Evolutionary conservation across 2,329 filamentous ascomycete genomes (phyloP).

Genomic region (Aspergillus ochraceoroseus): DNA sequence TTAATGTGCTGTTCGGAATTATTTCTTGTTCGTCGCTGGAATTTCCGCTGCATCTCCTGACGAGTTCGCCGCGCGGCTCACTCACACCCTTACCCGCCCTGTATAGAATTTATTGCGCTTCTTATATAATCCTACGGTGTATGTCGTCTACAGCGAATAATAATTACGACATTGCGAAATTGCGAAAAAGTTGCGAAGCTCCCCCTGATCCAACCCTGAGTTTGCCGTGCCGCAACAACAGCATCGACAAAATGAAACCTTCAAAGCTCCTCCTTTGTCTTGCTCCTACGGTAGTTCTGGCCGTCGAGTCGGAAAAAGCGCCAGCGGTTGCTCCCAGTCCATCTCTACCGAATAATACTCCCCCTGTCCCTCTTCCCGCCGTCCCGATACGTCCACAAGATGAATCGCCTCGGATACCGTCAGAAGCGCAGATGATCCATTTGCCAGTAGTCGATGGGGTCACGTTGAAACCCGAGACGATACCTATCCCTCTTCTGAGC

Average conservation of each 20-base stretch:
- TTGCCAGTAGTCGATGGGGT: conserved; percentile 8
- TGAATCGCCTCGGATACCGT: not conserved
- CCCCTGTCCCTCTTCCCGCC: conserved; percentile 17
- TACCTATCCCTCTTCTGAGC: conserved; percentile 20
- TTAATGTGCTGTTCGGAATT: too few species aligned
- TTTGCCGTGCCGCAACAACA: too few species aligned
- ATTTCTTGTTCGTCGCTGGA: too few species aligned
- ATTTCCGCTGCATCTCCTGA: too few species aligned
- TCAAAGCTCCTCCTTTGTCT: conserved; percentile 18
- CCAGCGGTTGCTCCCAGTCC: conserved; percentile 25
- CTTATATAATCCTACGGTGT: too few species aligned
- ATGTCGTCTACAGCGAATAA: too few species aligned
- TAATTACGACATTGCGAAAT: too few species aligned
- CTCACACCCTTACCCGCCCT: too few species aligned
- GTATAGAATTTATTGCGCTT: too few species aligned
- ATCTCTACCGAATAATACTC: conserved; percentile 19
- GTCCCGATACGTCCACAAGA: conserved; percentile 11
- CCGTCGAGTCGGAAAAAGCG: conserved; percentile 25
- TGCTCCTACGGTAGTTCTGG: conserved; percentile 23
- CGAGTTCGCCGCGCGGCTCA: too few species aligned
- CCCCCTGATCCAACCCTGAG: too few species aligned
- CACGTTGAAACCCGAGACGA: conserved; percentile 11
- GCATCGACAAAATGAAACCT: conserved; percentile 20
- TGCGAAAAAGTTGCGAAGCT: too few species aligned
- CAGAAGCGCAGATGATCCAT: conserved; percentile 12